Evolutionary conservation across 768 basidiomycete genomes (phyloP), one percentile per base, ranked within the genome.

Genomic region (Agaricus sinodeliciosus): DNA sequence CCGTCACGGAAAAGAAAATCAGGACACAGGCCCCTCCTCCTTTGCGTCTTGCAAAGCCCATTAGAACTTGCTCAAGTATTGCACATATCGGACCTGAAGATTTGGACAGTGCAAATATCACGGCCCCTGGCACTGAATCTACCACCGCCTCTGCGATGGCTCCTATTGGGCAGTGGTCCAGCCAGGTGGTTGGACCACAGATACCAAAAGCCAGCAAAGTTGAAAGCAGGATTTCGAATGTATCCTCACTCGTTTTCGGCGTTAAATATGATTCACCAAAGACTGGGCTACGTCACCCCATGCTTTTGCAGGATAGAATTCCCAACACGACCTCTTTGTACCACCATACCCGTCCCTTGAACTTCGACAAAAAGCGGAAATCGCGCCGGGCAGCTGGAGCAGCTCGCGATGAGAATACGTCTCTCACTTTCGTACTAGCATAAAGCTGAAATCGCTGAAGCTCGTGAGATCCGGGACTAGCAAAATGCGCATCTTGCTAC

Each of bases 1-100:
- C 66, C 19, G 65, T 71, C 52, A 62, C 70, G 37, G 62, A 63
- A 37, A 75, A 70, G 57, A 62, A 67, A 19, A 58, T 52, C 40
- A 66, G 64, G 41, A 59, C 59, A 28, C 63, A 64, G 47, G 64
- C 67, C 8, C 68, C 70, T n/a, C 64, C 71, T 28, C 68, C 73
- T 44, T 55, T 74, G 54, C 67, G 68, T 43, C 64, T 48, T 6
- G 9, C 39, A 2, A 31, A 34, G 22, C 65, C 52, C 57, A 60
- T 47, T 73, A 75, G 46, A 53, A 19, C 39, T 59, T 79, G 78
- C 60, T 81, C 84, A 50, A 82, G 80, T 60, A 81, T 85, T 66
- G 69, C 77, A 54, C 84, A 85, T 67, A 79, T 83, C 61, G 81
- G 75, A 69, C 81, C 84, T 48, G 77, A 79, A 57, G 72, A 80